Evolutionary conservation across 495 filamentous ascomycete species (phyloP), one percentile per base, ranked within the genome.

Genomic region (Friedmanniomyces simplex): DNA sequence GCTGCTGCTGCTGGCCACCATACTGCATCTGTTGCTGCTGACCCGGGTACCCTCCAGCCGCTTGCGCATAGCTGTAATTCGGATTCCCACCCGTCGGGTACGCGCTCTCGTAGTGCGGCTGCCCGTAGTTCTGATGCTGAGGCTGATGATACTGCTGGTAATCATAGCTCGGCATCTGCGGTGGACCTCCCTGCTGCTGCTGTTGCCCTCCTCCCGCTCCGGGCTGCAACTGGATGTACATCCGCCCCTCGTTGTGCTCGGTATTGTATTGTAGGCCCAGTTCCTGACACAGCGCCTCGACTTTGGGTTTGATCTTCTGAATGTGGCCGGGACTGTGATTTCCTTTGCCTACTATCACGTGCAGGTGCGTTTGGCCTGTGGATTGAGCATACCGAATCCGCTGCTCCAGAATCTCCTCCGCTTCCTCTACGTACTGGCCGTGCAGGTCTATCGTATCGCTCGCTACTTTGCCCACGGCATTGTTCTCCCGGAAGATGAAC

Each of bases 401-500:
- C 69, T 84, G 76, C 70, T 89, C 87, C 24, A 96, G 71, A 39
- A 96, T 91, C 45, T 88, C 79, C 76, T 95, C 87, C 6, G 94
- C 93, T 74, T 98, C 93, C 66, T 91, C 85, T 47, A 94, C 93
- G 67, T 83, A 96, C 66, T 91, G 85, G 0, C 93, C 90, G 63
- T 98, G 93, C 45, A 98, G 74, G 73, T 98, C 93, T 61, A 98
- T 95, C 2, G 86, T 88, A 65, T 97, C 90, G 24, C 78, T 78
- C 12, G 74, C 74, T 12, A 93, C 83, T 48, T 85, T 79, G 13
- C 76, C 84, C 2, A 69, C 59, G 6, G 85, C 79, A 69, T 96
- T 98, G 71, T 96, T 96, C 71, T 89, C 88, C 1, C 87, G 81
- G 77, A 97, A 96, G 61, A 97, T 97, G 69, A 79, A 94, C 53